Percentiles rank a stretch among this genome's conserved stretches.
Conservation (phyloP, 1,139 yeast genomes). For the Candida sanyaensis region DNA sequence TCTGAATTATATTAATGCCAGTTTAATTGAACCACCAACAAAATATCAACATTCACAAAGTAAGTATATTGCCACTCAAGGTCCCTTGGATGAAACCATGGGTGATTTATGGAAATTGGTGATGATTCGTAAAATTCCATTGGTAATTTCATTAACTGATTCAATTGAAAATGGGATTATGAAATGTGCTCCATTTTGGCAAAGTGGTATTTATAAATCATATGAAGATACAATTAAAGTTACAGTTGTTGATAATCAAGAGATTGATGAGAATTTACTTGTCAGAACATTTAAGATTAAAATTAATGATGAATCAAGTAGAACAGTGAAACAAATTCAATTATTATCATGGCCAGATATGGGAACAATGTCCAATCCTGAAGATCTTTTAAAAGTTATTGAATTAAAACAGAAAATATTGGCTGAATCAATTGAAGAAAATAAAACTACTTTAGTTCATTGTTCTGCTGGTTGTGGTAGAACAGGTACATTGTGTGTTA, state of each 20-base stretch:
- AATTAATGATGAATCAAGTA: slow-evolving; percentile 16
- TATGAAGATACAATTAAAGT: slow-evolving; percentile 35
- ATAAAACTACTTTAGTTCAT: slow-evolving; percentile 63
- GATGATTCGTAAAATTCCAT: slow-evolving; percentile 38
- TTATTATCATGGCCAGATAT: slow-evolving; percentile 57
- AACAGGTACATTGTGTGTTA: slow-evolving; percentile 75
- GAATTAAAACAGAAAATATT: slow-evolving; percentile 38
- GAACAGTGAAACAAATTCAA: slow-evolving; percentile 48
- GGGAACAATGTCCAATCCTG: slow-evolving; percentile 39
- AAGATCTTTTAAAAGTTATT: slow-evolving; percentile 44
- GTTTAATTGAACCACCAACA: slow-evolving; percentile 39
- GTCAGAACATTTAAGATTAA: slow-evolving; percentile 40
- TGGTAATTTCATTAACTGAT: slow-evolving; percentile 52
- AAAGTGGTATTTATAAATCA: slow-evolving; percentile 45
- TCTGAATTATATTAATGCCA: slow-evolving; percentile 56
- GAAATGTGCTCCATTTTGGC: slow-evolving; percentile 61
- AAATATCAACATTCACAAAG: slow-evolving; percentile 10
- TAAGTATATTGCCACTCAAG: slow-evolving; percentile 81
- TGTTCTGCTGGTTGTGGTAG: slow-evolving; percentile 89
- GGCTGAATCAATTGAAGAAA: slow-evolving; percentile 5
- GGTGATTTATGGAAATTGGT: slow-evolving; percentile 84
- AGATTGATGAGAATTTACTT: slow-evolving; percentile 20
- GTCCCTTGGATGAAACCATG: slow-evolving; percentile 75
- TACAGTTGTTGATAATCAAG: slow-evolving; percentile 21
- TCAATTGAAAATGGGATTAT: slow-evolving; percentile 53